A percentile compares a stretch with the other conserved stretches of the same genome.
Evolutionary conservation across 2,329 filamentous ascomycete species (phyloP).

Genomic region (Anisogramma anomala): DNA sequence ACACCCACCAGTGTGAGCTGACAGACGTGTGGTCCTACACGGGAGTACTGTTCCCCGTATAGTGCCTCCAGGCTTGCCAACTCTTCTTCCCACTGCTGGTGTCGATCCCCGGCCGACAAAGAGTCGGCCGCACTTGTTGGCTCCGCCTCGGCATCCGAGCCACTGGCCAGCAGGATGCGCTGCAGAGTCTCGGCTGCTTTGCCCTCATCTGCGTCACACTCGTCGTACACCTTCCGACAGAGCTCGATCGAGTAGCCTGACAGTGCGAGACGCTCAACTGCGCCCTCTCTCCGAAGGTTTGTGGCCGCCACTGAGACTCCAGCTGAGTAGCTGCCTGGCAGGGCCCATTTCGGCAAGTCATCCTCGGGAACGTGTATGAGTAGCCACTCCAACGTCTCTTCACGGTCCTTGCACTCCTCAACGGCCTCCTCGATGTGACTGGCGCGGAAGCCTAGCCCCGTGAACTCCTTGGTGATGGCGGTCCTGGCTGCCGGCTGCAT

Average conservation of each 20-base stretch:
- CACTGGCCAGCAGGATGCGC: slow-evolving; percentile 46
- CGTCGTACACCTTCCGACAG: slow-evolving; percentile 66
- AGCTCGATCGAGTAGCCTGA: slow-evolving; percentile 79
- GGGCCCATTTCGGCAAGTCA: slow-evolving; percentile 81
- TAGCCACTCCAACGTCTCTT: slow-evolving; percentile 91
- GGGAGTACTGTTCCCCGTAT: slow-evolving; percentile 61
- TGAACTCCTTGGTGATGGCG: slow-evolving; percentile 59
- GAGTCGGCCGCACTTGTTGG: slow-evolving; percentile 19
- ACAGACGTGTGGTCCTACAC: slow-evolving; percentile 51
- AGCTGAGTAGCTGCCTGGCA: slow-evolving; percentile 84
- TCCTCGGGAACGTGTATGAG: slow-evolving; percentile 95
- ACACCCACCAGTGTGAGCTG: slow-evolving; percentile 54
- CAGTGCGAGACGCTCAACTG: slow-evolving; percentile 68
- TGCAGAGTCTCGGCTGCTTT: slow-evolving; percentile 73
- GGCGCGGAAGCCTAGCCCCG: slow-evolving; percentile 70
- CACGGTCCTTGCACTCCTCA: slow-evolving; percentile 75
- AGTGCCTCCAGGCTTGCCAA: slow-evolving; percentile 75
- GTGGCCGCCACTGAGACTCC: slow-evolving; percentile 78
- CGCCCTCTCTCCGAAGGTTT: slow-evolving; percentile 68
- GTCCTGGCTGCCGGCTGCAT: slow-evolving; percentile 48
- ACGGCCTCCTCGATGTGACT: slow-evolving; percentile 85
- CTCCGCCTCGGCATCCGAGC: slow-evolving; percentile 19
- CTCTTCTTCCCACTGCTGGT: slow-evolving; percentile 75
- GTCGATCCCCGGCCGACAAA: slow-evolving; percentile 23
- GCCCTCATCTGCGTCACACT: slow-evolving; percentile 58